Evolutionary conservation across 176 grass and related monocot species (phyloP).

Genomic region (Neostapfia colusana): DNA sequence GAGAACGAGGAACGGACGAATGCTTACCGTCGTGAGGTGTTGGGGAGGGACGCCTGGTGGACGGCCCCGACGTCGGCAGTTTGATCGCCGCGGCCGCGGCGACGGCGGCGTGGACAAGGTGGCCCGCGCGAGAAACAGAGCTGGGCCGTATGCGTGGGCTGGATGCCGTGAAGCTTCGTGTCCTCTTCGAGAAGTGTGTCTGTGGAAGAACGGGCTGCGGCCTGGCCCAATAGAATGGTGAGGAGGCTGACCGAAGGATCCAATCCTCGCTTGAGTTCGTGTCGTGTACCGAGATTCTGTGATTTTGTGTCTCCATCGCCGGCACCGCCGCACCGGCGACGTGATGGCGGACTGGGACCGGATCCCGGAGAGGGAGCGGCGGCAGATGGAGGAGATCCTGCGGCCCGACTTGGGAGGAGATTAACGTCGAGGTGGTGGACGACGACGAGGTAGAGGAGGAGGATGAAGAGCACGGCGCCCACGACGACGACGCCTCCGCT

Average conservation of each 20-base stretch:
- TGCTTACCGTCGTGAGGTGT: background rate
- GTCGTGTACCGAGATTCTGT: background rate
- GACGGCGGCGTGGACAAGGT: background rate
- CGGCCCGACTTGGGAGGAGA: slow-evolving; percentile 90
- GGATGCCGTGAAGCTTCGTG: background rate
- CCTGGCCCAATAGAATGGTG: background rate
- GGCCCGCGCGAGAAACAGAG: background rate
- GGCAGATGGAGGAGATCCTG: slow-evolving; percentile 80
- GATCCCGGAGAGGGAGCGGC: slow-evolving; percentile 66
- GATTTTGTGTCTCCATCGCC: slow-evolving; percentile 9
- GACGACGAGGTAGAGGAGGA: background rate
- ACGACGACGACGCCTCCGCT: background rate
- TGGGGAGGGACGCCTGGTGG: background rate
- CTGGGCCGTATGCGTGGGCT: slow-evolving; percentile 7
- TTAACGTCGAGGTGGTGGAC: slow-evolving; percentile 64
- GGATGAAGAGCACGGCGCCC: background rate
- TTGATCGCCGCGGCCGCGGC: background rate
- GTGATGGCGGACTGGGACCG: slow-evolving; percentile 54
- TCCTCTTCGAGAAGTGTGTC: background rate
- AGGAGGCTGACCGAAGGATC: background rate
- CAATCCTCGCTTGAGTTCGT: background rate
- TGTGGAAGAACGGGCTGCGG: background rate
- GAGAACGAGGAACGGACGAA: background rate
- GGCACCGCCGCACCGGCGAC: slow-evolving; percentile 11
- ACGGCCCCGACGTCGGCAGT: background rate